Evolutionary conservation across 768 basidiomycete species (phyloP), one percentile per base, ranked within the genome.

Genomic region (Rhizopogon vesiculosus): DNA sequence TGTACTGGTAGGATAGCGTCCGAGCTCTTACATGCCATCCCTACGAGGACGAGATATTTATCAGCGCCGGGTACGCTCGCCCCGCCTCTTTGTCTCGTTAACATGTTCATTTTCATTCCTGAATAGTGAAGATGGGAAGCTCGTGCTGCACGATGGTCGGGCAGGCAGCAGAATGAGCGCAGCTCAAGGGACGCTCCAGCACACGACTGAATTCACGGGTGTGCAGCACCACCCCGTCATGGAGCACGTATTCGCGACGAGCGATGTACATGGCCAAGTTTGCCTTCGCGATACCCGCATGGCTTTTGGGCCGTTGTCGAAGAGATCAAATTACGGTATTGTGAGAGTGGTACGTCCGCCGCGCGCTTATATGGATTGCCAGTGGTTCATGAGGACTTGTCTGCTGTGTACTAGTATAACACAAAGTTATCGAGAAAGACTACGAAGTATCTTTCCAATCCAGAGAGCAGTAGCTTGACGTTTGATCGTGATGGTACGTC

Each of bases 271-370:
- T 15, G 88, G 89, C 4, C 68, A 70, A 22, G 83, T 90, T 3
- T 82, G 78, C 60, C 79, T 92, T 55, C 81, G 87, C 15, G 89
- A 92, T 66, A 70, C 73, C 15, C 76, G 89, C 12, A 90, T 89
- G 86, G 80, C 86, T 0, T 91, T 90, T 67, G 85, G 85, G 18
- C 75, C 83, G 43, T 61, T 67, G 18, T 67, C 67, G 16, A 66
- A 66, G 10, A 68, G 82, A 38, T 74, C 77, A 2, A 67, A 74
- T 16, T 66, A 78, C 12, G 87, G 87, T 0, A 72, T 86, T 1
- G 81, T 89, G 7, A 78, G 78, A 55, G 75, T 57, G 53, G 85
- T 85, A 54, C 55, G 73, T 62, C 13, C 7, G 29, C 50, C 16
- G 45, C 59, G 54, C 18, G 54, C 44, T 33, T 2, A 16, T 53